Base-by-base conservation (phyloP, 768 basidiomycete species). In the Dioszegia aurantiaca region DNA sequence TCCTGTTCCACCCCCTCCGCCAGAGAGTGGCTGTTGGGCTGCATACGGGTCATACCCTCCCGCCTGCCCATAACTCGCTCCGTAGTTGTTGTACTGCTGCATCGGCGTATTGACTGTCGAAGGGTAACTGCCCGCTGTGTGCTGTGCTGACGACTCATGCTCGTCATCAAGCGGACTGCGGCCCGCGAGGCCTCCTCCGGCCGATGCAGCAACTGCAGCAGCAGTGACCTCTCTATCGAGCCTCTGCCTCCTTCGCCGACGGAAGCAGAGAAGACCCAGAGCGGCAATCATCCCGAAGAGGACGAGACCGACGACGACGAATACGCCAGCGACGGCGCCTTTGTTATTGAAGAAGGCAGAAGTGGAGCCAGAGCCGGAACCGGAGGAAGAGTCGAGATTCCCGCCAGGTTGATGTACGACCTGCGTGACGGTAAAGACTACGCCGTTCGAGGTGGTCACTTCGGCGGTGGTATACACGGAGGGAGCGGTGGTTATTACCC, bases 251-350 rank as follows among this genome's bases (percentile, higher is more conserved):
- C 76, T 56, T 49, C 75, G 67, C 21, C 77, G 54, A 17, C 78
- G 53, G 57, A 77, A 64, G 58, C 76, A 77, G 42, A 79, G 62
- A 67, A 81, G 80, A 19, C 82, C 67, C 31, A 78, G 70, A 30
- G 78, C 75, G 69, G 81, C 80, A 26, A 82, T 62, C 10, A 81
- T 59, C 8, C 81, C 81, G 8, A 81, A 74, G 6, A 80, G 67
- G 12, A 86, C 63, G 19, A 90, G 69, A 9, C 91, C 93, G 16
- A 86, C 81, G 10, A 81, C 84, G 5, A 86, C 80, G 73, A 90
- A 89, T n/a, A 85, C 83, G 3, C 86, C 88, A 1, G 85, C 84
- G 10, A 88, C 84, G 6, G 85, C 85, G 2, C 85, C 84, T 40
- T 79, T 84, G 69, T 89, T 89, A 53, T 77, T 77, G 78, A 94